Conservation (phyloP, 2,329 filamentous ascomycete genomes). For the Phialemoniopsis sp. region DNA sequence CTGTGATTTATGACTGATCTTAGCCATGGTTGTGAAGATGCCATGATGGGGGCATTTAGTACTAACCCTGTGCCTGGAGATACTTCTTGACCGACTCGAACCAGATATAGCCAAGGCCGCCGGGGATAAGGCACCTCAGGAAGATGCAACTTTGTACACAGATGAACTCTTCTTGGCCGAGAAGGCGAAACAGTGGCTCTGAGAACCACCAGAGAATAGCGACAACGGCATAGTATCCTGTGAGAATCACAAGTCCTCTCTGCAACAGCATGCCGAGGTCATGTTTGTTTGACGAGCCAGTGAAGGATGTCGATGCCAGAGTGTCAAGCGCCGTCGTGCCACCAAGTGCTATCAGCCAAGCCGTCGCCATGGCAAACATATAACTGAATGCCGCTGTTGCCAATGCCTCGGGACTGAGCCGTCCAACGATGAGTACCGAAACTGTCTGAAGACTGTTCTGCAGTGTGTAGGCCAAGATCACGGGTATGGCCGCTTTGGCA, state of each 20-base stretch:
- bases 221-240: constrained; percentile 68
- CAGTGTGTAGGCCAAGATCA: constrained; percentile 79
- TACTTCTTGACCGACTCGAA: constrained; percentile 87
- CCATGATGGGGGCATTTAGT: too few relatives aligned
- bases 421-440: constrained; percentile 77
- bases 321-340: constrained; percentile 86
- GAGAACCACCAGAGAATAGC: constrained; percentile 71
- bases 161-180: constrained; percentile 77
- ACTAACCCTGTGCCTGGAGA: constrained; percentile 79
- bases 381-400: constrained; percentile 83
- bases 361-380: constrained; percentile 91
- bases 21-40: too few relatives aligned
- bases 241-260: constrained; percentile 68
- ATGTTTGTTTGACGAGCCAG: constrained; percentile 72
- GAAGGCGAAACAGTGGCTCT: constrained; percentile 65
- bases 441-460: constrained; percentile 83
- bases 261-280: constrained; percentile 78
- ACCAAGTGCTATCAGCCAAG: constrained; percentile 81
- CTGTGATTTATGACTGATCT: too few relatives aligned
- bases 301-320: constrained; percentile 77
- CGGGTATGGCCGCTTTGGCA: constrained; percentile 65
- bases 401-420: constrained; percentile 73
- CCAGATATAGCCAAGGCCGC: constrained; percentile 81
- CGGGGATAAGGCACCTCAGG: constrained; percentile 69
- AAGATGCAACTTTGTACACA: constrained; percentile 71